Conservation (phyloP, 352 stramenopile species). For the Pythium sp. region DNA sequence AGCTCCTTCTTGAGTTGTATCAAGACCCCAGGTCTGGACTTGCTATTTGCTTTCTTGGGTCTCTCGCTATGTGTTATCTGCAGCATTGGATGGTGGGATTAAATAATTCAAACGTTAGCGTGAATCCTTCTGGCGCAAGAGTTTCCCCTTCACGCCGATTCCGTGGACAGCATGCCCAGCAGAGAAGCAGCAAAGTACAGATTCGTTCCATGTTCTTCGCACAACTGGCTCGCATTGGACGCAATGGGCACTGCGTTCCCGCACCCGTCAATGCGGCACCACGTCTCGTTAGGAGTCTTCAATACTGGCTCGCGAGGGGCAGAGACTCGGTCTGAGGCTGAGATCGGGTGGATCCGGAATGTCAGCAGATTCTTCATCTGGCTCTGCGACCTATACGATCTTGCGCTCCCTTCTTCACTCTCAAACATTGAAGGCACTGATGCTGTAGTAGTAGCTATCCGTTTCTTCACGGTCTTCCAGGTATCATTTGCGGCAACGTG, state of each 20-base stretch:
- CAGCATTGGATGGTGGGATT: neutral
- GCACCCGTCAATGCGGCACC: conserved; percentile 11
- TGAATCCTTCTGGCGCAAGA: no score
- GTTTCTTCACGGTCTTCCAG: neutral
- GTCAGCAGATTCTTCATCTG: neutral
- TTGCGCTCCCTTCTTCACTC: neutral
- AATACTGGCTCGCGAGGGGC: neutral
- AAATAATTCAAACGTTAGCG: neutral
- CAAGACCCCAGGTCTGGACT: neutral
- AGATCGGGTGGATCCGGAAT: neutral
- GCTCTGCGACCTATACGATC: neutral
- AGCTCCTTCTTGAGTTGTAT: neutral
- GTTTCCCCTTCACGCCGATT: neutral
- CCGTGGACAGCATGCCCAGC: conserved; percentile 14
- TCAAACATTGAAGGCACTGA: no score
- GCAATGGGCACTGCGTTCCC: neutral
- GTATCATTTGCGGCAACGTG: neutral
- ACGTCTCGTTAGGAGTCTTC: no score
- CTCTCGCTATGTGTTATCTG: neutral
- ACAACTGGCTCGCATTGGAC: conserved; percentile 5
- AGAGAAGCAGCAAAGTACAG: conserved; percentile 17
- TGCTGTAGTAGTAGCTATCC: neutral
- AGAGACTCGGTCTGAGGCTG: neutral
- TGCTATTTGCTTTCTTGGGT: neutral
- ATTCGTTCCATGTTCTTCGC: conserved; percentile 17